Evolutionary conservation across 192 early-diverging fungal genomes (phyloP).

Genomic region (Linnemannia zychae): DNA sequence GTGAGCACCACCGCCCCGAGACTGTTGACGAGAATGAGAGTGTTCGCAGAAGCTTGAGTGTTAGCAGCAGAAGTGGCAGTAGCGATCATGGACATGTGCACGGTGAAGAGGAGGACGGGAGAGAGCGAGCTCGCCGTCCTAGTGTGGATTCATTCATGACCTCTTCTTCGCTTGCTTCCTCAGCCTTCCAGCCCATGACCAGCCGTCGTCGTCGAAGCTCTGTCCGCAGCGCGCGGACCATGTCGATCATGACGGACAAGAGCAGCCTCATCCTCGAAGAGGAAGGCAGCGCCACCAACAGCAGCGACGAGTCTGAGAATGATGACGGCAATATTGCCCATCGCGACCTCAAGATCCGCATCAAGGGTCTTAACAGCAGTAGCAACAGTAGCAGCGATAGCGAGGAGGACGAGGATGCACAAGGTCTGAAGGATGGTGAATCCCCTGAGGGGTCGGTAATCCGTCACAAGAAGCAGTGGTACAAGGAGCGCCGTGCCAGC

Average conservation of each 20-base stretch:
- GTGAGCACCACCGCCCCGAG: not conserved
- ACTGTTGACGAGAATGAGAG: not conserved
- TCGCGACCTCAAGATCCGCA: not conserved
- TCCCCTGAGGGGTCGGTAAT: not conserved
- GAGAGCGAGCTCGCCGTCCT: slow-evolving; percentile 13
- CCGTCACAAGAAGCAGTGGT: slow-evolving; percentile 36
- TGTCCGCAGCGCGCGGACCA: slow-evolving; percentile 25
- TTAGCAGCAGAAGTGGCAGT: not conserved
- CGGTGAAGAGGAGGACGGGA: not conserved
- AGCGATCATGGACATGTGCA: not conserved
- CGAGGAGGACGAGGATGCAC: not conserved
- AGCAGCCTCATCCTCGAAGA: slow-evolving; percentile 5
- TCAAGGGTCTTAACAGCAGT: not conserved
- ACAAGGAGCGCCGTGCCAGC: not conserved
- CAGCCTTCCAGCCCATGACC: not conserved
- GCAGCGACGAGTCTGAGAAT: not conserved
- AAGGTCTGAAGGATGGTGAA: not conserved
- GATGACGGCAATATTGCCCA: not conserved
- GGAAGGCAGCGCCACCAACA: not conserved
- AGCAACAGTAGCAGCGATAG: not conserved
- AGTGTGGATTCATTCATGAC: not conserved
- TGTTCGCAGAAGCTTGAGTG: not conserved
- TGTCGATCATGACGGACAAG: slow-evolving; percentile 39
- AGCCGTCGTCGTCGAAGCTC: not conserved
- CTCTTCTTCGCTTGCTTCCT: slow-evolving; percentile 1